phyloP scores from a whole-genome alignment of 202 grass and related monocot genomes.

The Elaeis oleifera region DNA sequence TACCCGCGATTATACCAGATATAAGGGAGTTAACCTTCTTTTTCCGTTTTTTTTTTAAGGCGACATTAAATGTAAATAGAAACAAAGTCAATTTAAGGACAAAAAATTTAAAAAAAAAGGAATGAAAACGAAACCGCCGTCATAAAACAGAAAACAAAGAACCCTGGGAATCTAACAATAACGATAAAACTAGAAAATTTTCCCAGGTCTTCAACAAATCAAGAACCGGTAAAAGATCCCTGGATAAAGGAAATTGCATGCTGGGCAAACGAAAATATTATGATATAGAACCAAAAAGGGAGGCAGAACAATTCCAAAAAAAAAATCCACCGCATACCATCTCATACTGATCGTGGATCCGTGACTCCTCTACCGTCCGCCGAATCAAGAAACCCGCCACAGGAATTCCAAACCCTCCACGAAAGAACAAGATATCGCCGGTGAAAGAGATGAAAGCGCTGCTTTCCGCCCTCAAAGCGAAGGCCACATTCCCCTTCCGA shows the following conservation, averaged over 20 bases:
- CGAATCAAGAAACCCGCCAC: not conserved
- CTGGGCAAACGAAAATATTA: too few relatives aligned
- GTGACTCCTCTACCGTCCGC: not conserved
- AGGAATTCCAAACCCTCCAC: not conserved
- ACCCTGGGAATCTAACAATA: not conserved
- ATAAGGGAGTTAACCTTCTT: not conserved
- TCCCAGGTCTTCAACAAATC: not conserved
- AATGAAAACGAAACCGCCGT: not conserved
- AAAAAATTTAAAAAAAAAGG: not conserved
- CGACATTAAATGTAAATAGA: not conserved
- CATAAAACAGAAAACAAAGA: not conserved
- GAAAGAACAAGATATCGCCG: not conserved
- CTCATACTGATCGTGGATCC: constrained; percentile 13
- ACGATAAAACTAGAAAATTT: constrained; percentile 14
- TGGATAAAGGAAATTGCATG: too few relatives aligned
- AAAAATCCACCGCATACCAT: not conserved
- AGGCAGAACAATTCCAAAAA: too few relatives aligned
- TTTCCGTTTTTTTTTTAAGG: not conserved
- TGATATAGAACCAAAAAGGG: not conserved
- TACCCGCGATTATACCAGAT: not conserved
- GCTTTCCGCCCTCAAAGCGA: not conserved
- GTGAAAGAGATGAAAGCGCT: constrained; percentile 7
- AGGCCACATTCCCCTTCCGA: constrained; percentile 10
- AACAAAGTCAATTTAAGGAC: not conserved
- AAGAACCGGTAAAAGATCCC: not conserved